phyloP scores from a whole-genome alignment of 108 stramenopile species.

The Nitzschia putrida region DNA sequence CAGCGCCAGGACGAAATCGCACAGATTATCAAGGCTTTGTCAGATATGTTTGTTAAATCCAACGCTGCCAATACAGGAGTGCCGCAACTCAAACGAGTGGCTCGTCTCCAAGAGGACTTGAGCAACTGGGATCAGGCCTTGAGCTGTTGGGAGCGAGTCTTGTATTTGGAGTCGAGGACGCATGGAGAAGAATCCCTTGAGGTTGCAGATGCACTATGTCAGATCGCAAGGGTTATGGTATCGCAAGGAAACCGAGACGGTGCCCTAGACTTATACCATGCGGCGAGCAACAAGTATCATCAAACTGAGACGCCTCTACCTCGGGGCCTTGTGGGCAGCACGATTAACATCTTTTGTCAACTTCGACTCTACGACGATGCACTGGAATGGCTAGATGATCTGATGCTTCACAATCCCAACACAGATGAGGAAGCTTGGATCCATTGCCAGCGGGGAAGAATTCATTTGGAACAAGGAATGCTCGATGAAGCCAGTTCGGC shows the following conservation, averaged over 20 bases:
- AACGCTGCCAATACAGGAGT: slow-evolving; percentile 3
- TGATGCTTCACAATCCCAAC: slow-evolving; percentile 1
- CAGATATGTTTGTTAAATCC: slow-evolving; percentile 21
- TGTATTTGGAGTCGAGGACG: slow-evolving; percentile 30
- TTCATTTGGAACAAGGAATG: slow-evolving; percentile 34
- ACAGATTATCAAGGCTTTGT: slow-evolving; percentile 24
- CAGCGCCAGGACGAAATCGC: slow-evolving; percentile 31
- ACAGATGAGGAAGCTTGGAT: slow-evolving; percentile 32
- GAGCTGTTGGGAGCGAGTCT: slow-evolving; percentile 35
- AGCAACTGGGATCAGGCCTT: slow-evolving; percentile 26
- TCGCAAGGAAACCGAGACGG: slow-evolving; percentile 46
- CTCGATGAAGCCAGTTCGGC: slow-evolving; percentile 17
- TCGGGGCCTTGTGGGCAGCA: slow-evolving; percentile 13
- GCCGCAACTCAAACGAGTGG: slow-evolving; percentile 20
- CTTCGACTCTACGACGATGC: slow-evolving; percentile 27
- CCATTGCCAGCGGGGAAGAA: slow-evolving; percentile 30
- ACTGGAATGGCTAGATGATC: slow-evolving; percentile 26
- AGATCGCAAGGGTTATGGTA: slow-evolving; percentile 44
- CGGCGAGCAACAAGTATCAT: slow-evolving; percentile 30
- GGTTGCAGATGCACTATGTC: slow-evolving; percentile 38
- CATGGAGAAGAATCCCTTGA: slow-evolving; percentile 34
- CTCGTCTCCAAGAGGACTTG: slow-evolving; percentile 32
- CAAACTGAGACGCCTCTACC: slow-evolving; percentile 15
- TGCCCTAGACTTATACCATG: slow-evolving; percentile 45
- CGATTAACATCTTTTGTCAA: slow-evolving; percentile 17